phyloP scores from a whole-genome alignment of 768 basidiomycete species.

The Tricholoma furcatifolium region DNA sequence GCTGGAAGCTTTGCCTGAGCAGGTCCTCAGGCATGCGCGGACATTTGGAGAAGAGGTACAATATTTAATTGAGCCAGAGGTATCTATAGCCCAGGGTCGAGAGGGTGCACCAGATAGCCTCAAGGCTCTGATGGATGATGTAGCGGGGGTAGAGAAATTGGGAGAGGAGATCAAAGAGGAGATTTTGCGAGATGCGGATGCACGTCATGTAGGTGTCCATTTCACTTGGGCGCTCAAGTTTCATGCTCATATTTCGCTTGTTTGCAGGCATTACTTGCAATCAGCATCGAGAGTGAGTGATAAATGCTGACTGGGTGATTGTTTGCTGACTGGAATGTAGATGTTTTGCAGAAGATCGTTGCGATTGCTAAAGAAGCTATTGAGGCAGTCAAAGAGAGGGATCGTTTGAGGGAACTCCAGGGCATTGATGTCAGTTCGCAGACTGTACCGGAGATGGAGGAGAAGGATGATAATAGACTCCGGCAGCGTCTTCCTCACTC shows the following conservation, averaged over 20 bases:
- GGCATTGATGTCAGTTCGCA: neutral
- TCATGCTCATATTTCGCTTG: neutral
- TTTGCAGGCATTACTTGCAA: slow-evolving; percentile 28
- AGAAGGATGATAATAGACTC: neutral
- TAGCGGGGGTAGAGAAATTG: slow-evolving; percentile 30
- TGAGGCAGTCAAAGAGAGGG: slow-evolving; percentile 12
- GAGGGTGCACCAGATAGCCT: slow-evolving; percentile 28
- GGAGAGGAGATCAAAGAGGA: slow-evolving; percentile 30
- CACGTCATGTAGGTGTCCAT: slow-evolving; percentile 26
- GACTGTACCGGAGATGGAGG: neutral
- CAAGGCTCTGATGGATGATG: slow-evolving; percentile 30
- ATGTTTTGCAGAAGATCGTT: slow-evolving; percentile 15
- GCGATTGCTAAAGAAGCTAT: slow-evolving; percentile 18
- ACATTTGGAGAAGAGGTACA: slow-evolving; percentile 31
- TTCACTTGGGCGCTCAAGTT: neutral
- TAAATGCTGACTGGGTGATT: neutral
- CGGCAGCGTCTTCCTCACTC: neutral
- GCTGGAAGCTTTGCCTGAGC: slow-evolving; percentile 31
- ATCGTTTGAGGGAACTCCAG: slow-evolving; percentile 10
- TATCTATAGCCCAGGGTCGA: slow-evolving; percentile 3
- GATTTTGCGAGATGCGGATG: slow-evolving; percentile 31
- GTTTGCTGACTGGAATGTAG: slow-evolving; percentile 1
- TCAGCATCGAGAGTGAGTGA: slow-evolving; percentile 27
- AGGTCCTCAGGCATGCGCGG: slow-evolving; percentile 28
- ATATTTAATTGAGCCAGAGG: slow-evolving; percentile 27